Evolutionary conservation across 2,329 filamentous ascomycete genomes (phyloP), one percentile per base, ranked within the genome.

Genomic region (Bertia moriformis): DNA sequence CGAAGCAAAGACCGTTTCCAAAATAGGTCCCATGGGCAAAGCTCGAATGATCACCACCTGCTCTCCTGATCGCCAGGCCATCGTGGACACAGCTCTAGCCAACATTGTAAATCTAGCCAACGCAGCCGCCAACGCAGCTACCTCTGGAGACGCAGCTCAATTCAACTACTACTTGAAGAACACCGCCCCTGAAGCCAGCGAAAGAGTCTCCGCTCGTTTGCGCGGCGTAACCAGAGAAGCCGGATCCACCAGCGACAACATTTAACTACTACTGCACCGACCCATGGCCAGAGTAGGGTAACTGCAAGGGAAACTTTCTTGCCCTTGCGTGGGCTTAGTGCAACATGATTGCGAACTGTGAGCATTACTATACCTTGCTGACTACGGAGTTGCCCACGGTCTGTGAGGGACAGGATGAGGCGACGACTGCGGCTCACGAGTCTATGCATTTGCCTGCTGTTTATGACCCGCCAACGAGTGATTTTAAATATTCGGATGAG

Each of bases 261-360:
- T 15, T n/a, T n/a, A n/a, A n/a, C 10, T 35, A 35, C 32, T 35
- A 35, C 32, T 35, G 32, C 32, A 35, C 10, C 32, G 32, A 35
- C 15, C 10, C 15, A 7, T n/a, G n/a, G n/a, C n/a, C n/a, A n/a
- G n/a, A n/a, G n/a, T 35, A 12, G 10, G 15, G 15, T 18, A 10
- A 12, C 15, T 35, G 32, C 32, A 15, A 35, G 7, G 7, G 10
- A 7, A 35, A 35, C 15, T 7, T 18, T 7, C 32, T 35, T 7
- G 32, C 32, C 10, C 17, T 7, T 13, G 17, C 32, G 10, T 15
- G 10, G 7, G 10, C 32, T 7, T 35, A 7, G 7, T 7, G 15
- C 10, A 35, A 35, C 15, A 18, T 35, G 10, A 35, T 35, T 18
- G 32, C 32, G 10, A 35, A 35, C 32, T 35, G 32, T 15, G 15